A percentile compares a stretch with the other conserved stretches of the same genome.
These are phyloP conservation scores for Scleroderma citrinum DNA, from an alignment of 768 basidiomycete species.

Conservation along the genomic window DNA sequence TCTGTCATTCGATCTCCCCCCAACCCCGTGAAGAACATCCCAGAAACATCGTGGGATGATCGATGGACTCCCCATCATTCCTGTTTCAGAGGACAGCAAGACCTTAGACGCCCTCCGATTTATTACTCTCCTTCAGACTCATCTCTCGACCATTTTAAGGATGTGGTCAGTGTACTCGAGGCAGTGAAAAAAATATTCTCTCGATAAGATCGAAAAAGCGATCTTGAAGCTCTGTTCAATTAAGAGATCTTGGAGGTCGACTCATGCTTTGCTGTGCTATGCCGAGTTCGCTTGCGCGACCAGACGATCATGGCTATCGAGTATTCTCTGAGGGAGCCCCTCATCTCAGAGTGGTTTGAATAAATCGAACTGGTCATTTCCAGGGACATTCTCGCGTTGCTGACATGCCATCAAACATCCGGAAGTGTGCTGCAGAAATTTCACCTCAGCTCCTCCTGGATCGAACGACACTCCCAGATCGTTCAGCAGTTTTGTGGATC, in stretches of 20 bases:
- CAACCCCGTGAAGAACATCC: slow-evolving; percentile 11
- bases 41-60: slow-evolving; percentile 6
- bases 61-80: slow-evolving; percentile 17
- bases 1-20: slow-evolving; percentile 27
- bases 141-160: slow-evolving; percentile 7
- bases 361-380: slow-evolving; percentile 25
- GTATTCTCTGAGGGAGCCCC: slow-evolving; percentile 19
- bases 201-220: slow-evolving; percentile 12
- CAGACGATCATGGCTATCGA: slow-evolving; percentile 25
- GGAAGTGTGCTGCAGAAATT: slow-evolving; percentile 8
- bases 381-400: slow-evolving; percentile 18
- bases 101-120: slow-evolving; percentile 20
- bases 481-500: background rate
- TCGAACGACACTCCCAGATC: slow-evolving; percentile 4
- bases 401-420: slow-evolving; percentile 16
- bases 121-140: slow-evolving; percentile 20
- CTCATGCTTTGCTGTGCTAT: slow-evolving; percentile 29
- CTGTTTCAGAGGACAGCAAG: slow-evolving; percentile 15
- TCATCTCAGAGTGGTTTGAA: slow-evolving; percentile 16
- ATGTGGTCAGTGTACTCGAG: slow-evolving; percentile 6
- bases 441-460: slow-evolving; percentile 7
- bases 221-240: slow-evolving; percentile 15
- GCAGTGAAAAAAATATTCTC: slow-evolving; percentile 14
- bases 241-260: slow-evolving; percentile 14
- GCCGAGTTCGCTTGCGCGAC: slow-evolving; percentile 15